Evolutionary conservation across 768 basidiomycete genomes (phyloP), one percentile per base, ranked within the genome.

Genomic region (Lenzites betulinus): DNA sequence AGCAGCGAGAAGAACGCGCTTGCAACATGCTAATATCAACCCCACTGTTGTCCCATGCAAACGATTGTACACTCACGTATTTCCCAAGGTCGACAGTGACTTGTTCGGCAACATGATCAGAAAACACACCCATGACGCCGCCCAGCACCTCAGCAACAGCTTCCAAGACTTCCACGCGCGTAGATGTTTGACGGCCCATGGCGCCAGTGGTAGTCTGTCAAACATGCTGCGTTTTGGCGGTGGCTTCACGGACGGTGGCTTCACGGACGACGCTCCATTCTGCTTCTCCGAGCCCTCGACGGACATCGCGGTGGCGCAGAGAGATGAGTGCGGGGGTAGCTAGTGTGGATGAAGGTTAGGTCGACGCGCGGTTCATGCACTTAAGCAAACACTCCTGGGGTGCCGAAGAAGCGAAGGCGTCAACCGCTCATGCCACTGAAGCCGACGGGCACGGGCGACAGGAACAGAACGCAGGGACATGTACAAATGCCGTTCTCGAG

Each of bases 1-100:
- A 82, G 65, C 11, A 78, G 44, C 2, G 74, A 68, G 60, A 84
- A 83, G 76, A 83, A 84, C 0, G 75, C 79, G 7, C 78, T 79
- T 42, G 12, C 16, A 26, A 30, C 41, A 20, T 6, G 2, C 1
- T 42, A 13, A 28, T 12, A 20, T 15, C 9, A 20, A 33, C 11
- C 22, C 9, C n/a, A n/a, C 7, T 12, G 12, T 13, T 25, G 20
- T 3, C 16, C 12, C 51, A 39, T 25, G 18, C 22, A 41, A 48
- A 23, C 7, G 15, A n/a, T n/a, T 20, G 30, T n/a, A 51, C 7
- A 74, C 78, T 51, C 62, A 81, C 79, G 78, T 73, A 58, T 76
- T 75, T 18, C 79, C 79, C 33, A 80, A 62, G 1, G 69, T 70
- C 9, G 57, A 69, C 25, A 79, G 64, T 7, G 78, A 75, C 26